Conservation (phyloP, 2,329 filamentous ascomycete genomes). For the Fusarium sp. region DNA sequence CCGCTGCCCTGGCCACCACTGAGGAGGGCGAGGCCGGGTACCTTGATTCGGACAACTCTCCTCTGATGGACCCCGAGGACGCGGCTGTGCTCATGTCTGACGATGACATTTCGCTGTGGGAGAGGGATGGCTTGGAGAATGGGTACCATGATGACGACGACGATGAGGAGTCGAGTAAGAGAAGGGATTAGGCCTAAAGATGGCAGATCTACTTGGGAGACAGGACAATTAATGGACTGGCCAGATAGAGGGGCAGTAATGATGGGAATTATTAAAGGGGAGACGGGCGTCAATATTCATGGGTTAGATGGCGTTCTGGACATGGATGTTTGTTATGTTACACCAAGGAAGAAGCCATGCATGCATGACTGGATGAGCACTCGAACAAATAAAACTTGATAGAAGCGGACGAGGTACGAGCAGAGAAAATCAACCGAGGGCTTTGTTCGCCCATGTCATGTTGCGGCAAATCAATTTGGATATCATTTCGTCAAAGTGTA, state of each 20-base stretch:
- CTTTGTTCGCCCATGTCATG: neutral
- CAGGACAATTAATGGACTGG: slow-evolving; percentile 1
- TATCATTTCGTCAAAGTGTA: slow-evolving; percentile 36
- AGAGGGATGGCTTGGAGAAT: slow-evolving; percentile 53
- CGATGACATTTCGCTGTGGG: slow-evolving; percentile 71
- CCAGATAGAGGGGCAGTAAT: neutral
- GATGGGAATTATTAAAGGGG: slow-evolving; percentile 2
- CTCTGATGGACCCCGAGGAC: slow-evolving; percentile 60
- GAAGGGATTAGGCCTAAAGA: slow-evolving; percentile 13
- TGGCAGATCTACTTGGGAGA: neutral
- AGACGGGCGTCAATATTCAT: slow-evolving; percentile 6
- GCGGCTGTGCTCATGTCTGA: slow-evolving; percentile 68
- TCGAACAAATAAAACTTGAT: slow-evolving; percentile 1
- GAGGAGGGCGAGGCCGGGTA: slow-evolving; percentile 54
- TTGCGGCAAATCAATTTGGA: slow-evolving; percentile 34
- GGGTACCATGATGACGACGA: slow-evolving; percentile 51
- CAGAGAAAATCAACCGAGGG: slow-evolving; percentile 1
- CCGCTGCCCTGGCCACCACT: slow-evolving; percentile 38
- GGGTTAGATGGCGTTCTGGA: slow-evolving; percentile 42
- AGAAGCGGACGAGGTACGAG: slow-evolving; percentile 13
- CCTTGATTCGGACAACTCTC: slow-evolving; percentile 57
- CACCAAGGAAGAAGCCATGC: neutral
- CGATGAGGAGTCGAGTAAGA: slow-evolving; percentile 37
- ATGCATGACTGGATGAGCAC: neutral
- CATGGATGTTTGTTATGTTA: slow-evolving; percentile 13